Conservation (phyloP, 2,329 filamentous ascomycete species). For the Calonectria pteridis region DNA sequence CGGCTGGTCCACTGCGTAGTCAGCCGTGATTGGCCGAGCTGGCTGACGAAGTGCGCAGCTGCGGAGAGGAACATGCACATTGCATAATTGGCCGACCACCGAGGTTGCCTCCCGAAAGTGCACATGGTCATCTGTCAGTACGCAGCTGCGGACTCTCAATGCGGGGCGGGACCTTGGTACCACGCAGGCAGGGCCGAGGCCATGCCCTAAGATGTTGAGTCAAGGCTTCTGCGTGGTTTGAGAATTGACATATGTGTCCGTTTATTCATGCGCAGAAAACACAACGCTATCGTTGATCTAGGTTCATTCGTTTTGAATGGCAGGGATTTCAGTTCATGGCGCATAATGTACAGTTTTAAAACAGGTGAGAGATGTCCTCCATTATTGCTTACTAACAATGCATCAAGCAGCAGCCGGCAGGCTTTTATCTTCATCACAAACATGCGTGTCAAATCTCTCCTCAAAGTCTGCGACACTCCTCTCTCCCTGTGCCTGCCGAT, state of each 20-base stretch:
- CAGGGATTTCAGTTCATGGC: fast-evolving
- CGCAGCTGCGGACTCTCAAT: not conserved
- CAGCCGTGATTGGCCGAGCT: not conserved
- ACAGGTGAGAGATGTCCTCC: not conserved
- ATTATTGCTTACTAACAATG: not conserved
- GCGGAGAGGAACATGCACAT: not conserved
- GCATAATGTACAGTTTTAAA: not conserved
- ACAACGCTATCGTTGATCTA: too few relatives aligned
- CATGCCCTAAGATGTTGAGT: not conserved
- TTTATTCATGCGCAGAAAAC: not conserved
- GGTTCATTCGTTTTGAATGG: too few relatives aligned
- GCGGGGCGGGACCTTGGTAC: not conserved
- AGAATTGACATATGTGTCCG: too few relatives aligned
- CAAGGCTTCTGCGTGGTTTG: not conserved
- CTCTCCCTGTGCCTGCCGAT: not conserved
- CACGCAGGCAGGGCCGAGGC: not conserved
- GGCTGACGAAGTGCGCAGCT: not conserved
- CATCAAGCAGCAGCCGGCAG: not conserved
- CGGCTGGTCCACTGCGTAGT: too few relatives aligned
- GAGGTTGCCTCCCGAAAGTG: not conserved
- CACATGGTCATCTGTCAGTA: not conserved
- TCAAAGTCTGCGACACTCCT: not conserved
- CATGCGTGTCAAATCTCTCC: not conserved
- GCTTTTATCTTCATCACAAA: not conserved
- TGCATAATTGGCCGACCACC: not conserved